Base-by-base conservation (phyloP, 441 rosid genomes). In the Capsella rubella region DNA sequence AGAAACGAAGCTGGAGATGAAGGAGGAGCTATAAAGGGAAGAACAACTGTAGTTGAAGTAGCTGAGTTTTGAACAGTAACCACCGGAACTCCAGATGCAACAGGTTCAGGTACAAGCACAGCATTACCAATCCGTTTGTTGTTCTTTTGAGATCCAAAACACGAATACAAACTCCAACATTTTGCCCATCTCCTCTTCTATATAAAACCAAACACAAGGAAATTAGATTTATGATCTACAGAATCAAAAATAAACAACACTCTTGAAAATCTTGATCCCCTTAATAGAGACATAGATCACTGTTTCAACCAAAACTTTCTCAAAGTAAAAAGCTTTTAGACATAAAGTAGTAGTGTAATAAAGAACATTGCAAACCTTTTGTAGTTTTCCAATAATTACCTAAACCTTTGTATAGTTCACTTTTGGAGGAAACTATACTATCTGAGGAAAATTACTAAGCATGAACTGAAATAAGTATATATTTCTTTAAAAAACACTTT, bases 1-100 rank as follows among this genome's bases (percentile, higher is more conserved):
- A 90, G 91, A 77, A 95, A 88, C 2, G 97, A 90, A 58, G 90
- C 95, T 28, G 99, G 99, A 52, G 99, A 95, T 63, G 99, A 95
- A 18, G 99, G 97, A 65, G 99, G 99, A n/a, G 97, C 96, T 28
- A 88, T 85, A 59, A 94, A 94, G 16, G 97, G 95, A 49, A 89
- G 84, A 1, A 87, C 80, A 27, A 84, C 63, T 27, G 89, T 69
- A 58, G 91, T 84, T 8, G 93, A 83, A 56, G 80, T 80, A 21
- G 85, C 72, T 62, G 72, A 81, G 80, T 74, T 88, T 69, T 79
- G 87, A 14, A 79, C 60, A 16, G 82, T 68, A 71, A 85, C 74
- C 18, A 79, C 83, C 13, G 84, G 78, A 67, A 71, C 80, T 69
- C 87, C 86, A 9, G 87, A 56, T 42, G 71, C 79, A 70, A 69